Evolutionary conservation across 441 rosid species (phyloP).

Genomic region (Geranium incanum): DNA sequence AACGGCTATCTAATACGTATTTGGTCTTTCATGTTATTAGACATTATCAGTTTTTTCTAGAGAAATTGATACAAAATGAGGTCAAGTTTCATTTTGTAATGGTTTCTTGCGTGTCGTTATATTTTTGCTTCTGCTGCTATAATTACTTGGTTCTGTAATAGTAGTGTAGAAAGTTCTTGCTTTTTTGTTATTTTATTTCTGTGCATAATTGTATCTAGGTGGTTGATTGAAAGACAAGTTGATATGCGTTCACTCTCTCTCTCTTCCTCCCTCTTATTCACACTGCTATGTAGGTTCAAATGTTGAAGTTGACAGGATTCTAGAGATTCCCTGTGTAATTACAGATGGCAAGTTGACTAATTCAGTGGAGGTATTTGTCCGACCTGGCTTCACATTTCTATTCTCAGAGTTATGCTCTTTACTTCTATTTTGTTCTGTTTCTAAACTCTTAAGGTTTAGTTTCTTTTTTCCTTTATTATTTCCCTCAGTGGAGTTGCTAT

Average conservation of each 20-base stretch:
- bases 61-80: background rate
- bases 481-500: background rate
- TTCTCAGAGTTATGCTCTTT: background rate
- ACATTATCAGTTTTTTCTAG: background rate
- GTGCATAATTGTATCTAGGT: background rate
- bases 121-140: background rate
- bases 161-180: background rate
- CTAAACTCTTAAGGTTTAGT: background rate
- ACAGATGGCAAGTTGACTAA: slow-evolving; percentile 70
- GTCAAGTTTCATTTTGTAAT: background rate
- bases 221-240: background rate
- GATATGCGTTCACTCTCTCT: background rate
- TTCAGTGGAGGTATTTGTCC: slow-evolving; percentile 58
- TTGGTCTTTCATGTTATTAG: background rate
- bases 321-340: slow-evolving; percentile 89
- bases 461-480: background rate
- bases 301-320: slow-evolving; percentile 69
- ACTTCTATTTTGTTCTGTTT: background rate
- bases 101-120: background rate
- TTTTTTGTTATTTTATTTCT: background rate
- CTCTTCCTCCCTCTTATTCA: background rate
- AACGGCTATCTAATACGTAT: background rate
- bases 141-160: background rate
- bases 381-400: slow-evolving; percentile 8
- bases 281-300: slow-evolving; percentile 48